These are phyloP conservation scores for Solanum hybrid DNA, from an alignment of 305 asterid species.

Conservation along the genomic window DNA sequence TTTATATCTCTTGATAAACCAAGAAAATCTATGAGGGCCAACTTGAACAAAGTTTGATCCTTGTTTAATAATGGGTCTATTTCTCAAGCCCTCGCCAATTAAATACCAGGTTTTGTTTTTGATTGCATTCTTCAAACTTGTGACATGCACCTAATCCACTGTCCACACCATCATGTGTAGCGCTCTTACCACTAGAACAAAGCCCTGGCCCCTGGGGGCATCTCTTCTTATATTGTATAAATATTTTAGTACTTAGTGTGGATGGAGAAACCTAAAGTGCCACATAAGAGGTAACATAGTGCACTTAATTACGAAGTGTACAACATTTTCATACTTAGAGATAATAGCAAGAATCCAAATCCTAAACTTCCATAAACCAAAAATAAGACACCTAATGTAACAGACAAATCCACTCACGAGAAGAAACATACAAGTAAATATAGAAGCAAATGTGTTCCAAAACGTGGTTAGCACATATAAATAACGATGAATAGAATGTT, in stretches of 20 bases:
- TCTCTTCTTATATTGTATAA: not conserved
- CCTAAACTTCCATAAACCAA: not conserved
- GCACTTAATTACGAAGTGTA: not conserved
- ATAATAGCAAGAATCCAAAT: not conserved
- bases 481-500: not conserved
- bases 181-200: not conserved
- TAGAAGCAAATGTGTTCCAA: not conserved
- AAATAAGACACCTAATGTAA: not conserved
- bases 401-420: not conserved
- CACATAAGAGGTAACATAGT: not conserved
- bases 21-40: not conserved
- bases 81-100: not conserved
- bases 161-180: not conserved
- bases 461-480: not conserved
- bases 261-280: not conserved
- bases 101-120: not conserved
- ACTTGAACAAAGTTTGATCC: not conserved
- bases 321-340: not conserved
- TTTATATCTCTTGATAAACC: not conserved
- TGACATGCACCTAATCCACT: not conserved
- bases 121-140: not conserved
- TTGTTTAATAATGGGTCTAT: not conserved
- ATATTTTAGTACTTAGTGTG: not conserved
- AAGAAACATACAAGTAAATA: not conserved
- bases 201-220: not conserved